A percentile compares a stretch with the other conserved stretches of the same genome.
Conservation (phyloP, 2,329 filamentous ascomycete genomes). For the Fusarium sp. region DNA sequence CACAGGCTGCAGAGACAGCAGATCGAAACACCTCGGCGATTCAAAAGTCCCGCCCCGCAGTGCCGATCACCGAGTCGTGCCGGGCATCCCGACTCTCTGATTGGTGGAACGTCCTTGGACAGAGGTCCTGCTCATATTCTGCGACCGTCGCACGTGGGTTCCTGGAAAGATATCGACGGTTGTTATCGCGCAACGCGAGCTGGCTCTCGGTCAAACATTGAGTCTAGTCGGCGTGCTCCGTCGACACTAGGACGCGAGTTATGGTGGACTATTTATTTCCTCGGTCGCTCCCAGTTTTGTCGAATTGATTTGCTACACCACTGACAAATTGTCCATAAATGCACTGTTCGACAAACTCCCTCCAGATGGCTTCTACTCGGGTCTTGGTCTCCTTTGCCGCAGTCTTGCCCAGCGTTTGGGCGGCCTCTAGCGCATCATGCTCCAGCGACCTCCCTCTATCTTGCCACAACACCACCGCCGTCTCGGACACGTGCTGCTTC, state of each 20-base stretch:
- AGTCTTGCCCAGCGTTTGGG: constrained; percentile 15
- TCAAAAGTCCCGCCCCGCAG: constrained; percentile 27
- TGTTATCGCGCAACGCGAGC: constrained; percentile 29
- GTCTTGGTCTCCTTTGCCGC: constrained; percentile 30
- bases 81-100: constrained; percentile 2
- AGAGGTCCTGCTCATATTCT: constrained; percentile 39
- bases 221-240: neutral
- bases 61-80: constrained; percentile 32
- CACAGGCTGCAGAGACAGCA: too few relatives aligned
- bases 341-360: neutral
- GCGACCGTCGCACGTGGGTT: constrained; percentile 39
- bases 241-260: constrained; percentile 12
- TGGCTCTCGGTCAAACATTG: neutral
- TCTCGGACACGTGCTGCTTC: constrained; percentile 81
- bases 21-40: neutral
- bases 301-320: neutral
- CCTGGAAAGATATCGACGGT: constrained; percentile 24
- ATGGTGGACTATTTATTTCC: neutral
- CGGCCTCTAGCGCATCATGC: constrained; percentile 35
- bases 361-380: constrained; percentile 27
- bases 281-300: neutral
- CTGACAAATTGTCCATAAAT: neutral
- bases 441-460: constrained; percentile 41
- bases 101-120: constrained; percentile 35
- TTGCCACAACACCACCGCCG: constrained; percentile 74